phyloP scores from a whole-genome alignment of 2,329 filamentous ascomycete species.

The Cladosporium velox region DNA sequence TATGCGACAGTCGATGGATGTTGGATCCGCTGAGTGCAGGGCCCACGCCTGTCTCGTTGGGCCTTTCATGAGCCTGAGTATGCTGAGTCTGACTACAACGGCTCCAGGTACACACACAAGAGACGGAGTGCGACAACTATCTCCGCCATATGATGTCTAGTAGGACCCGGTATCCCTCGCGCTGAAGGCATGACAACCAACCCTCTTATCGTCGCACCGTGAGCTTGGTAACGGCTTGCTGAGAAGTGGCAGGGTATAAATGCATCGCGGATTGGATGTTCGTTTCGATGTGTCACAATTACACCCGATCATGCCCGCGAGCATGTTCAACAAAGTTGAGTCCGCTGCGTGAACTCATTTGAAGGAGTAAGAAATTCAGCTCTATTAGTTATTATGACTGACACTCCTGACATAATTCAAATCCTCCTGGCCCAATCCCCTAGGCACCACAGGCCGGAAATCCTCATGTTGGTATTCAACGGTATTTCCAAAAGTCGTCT shows the following conservation, averaged over 20 bases:
- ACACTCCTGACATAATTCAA: conserved; percentile 7
- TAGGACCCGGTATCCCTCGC: too few species aligned
- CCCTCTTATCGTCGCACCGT: too few species aligned
- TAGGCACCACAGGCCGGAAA: neutral
- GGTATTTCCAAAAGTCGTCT: neutral
- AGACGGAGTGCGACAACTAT: too few species aligned
- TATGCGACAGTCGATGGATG: too few species aligned
- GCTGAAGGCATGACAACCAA: too few species aligned
- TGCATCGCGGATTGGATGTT: neutral
- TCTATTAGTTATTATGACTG: neutral
- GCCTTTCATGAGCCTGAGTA: too few species aligned
- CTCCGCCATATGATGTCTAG: too few species aligned
- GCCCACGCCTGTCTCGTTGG: too few species aligned
- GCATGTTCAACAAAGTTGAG: neutral
- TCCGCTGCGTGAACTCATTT: neutral
- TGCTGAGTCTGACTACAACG: too few species aligned
- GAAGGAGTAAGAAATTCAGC: neutral
- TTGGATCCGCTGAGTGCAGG: too few species aligned
- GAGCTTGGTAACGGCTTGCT: neutral
- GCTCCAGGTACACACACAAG: too few species aligned
- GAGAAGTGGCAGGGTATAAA: neutral
- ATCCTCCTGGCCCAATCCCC: neutral
- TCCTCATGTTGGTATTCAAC: neutral
- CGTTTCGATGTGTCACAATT: neutral
- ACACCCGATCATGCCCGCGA: neutral